Evolutionary conservation across 345 rosid species (phyloP).

Genomic region (Salix purpurea): DNA sequence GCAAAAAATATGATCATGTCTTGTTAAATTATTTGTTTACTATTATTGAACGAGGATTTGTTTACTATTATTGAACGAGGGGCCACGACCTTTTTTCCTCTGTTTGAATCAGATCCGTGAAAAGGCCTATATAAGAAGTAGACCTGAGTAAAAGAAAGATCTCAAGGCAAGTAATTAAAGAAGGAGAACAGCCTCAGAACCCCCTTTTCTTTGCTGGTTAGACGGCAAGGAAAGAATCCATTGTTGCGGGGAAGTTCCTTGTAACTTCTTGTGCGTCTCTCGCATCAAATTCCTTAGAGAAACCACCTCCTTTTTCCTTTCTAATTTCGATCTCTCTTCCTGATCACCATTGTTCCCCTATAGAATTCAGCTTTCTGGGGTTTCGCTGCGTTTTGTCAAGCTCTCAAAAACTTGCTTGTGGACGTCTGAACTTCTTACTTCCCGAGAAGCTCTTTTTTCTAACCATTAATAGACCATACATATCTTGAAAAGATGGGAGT

Average conservation of each 20-base stretch:
- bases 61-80: background rate
- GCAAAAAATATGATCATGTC: background rate
- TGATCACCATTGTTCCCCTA: background rate
- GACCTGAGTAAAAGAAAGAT: conserved; percentile 9
- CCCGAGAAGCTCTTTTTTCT: background rate
- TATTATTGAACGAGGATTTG: background rate
- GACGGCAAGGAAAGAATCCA: conserved; percentile 45
- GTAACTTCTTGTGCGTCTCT: conserved; percentile 23
- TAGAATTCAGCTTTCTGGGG: background rate
- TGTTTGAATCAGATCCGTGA: conserved; percentile 14
- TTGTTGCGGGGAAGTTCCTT: conserved; percentile 22
- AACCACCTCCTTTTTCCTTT: background rate
- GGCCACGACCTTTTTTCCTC: conserved; percentile 20
- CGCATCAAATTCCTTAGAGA: background rate
- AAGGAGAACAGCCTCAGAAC: conserved; percentile 17
- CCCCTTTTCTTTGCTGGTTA: conserved; percentile 24
- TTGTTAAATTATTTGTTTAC: too few relatives aligned
- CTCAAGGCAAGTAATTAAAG: conserved; percentile 3
- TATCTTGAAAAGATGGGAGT: conserved; percentile 58
- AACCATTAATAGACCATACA: background rate
- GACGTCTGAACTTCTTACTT: background rate
- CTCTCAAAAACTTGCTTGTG: background rate
- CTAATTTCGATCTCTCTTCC: background rate
- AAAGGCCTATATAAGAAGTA: conserved; percentile 28
- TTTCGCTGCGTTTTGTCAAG: background rate